phyloP scores from a whole-genome alignment of 352 stramenopile species.

The Phytophthora sansomeana region DNA sequence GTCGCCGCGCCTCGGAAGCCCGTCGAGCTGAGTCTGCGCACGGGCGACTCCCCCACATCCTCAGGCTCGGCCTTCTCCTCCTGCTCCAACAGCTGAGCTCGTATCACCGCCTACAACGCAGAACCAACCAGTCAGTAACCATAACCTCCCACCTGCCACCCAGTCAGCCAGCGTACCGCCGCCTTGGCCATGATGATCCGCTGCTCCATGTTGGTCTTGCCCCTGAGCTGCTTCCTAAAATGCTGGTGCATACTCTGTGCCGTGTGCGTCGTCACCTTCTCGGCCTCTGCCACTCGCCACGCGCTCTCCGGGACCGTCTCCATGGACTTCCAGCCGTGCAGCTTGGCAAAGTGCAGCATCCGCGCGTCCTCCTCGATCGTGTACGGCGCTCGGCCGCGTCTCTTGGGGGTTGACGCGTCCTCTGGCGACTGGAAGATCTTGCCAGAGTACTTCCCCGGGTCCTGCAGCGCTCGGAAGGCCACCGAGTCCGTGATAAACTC shows the following conservation, averaged over 20 bases:
- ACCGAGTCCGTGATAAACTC: constrained; percentile 65
- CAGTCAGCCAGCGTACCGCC: constrained; percentile 20
- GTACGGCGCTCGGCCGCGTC: constrained; percentile 34
- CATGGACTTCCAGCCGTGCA: constrained; percentile 34
- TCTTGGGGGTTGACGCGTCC: neutral
- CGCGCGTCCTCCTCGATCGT: constrained; percentile 49
- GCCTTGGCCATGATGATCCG: constrained; percentile 38
- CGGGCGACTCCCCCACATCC: neutral
- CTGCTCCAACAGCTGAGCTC: constrained; percentile 13
- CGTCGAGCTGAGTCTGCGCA: neutral
- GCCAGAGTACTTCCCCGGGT: constrained; percentile 47
- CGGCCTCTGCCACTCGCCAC: constrained; percentile 25
- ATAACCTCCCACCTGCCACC: neutral
- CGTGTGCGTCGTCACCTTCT: constrained; percentile 46
- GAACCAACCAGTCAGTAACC: neutral
- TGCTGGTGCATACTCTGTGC: constrained; percentile 62
- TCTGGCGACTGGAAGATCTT: constrained; percentile 2
- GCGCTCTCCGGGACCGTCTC: constrained; percentile 17
- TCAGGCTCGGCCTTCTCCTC: neutral
- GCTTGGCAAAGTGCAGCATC: constrained; percentile 58
- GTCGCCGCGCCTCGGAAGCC: constrained; percentile 1
- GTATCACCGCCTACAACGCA: constrained; percentile 8
- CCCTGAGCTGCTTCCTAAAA: constrained; percentile 53
- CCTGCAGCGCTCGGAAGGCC: constrained; percentile 38
- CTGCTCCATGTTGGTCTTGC: constrained; percentile 48